A percentile compares a stretch with the other conserved stretches of the same genome.
phyloP scores from a whole-genome alignment of 495 filamentous ascomycete species.

The Xylaria grammica region DNA sequence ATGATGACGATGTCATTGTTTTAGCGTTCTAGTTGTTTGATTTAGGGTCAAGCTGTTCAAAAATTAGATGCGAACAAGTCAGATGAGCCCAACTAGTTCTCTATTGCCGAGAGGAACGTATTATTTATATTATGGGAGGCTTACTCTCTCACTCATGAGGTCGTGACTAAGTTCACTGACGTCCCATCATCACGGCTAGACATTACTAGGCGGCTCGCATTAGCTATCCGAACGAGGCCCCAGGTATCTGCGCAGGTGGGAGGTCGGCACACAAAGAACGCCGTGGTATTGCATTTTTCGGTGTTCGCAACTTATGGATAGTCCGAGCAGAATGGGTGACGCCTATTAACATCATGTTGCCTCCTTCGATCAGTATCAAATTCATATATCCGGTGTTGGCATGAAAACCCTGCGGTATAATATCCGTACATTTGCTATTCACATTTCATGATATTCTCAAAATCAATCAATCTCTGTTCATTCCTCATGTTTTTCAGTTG shows the following conservation, averaged over 20 bases:
- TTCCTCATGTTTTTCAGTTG: not conserved
- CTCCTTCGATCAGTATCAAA: not conserved
- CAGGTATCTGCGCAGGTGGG: not conserved
- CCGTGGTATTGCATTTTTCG: constrained; percentile 3
- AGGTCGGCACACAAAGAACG: not conserved
- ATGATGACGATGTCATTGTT: constrained; percentile 12
- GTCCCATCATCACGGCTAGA: not conserved
- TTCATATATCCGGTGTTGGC: no score
- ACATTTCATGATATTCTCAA: not conserved
- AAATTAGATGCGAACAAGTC: no score
- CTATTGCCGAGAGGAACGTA: no score
- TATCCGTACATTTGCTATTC: not conserved
- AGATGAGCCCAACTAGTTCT: no score
- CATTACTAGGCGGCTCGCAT: not conserved
- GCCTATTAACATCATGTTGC: not conserved
- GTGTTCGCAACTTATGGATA: constrained; percentile 13
- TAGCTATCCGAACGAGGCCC: not conserved
- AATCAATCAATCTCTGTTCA: not conserved
- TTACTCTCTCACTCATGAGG: not conserved
- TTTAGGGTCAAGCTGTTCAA: no score
- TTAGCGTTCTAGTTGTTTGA: not conserved
- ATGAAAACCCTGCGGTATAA: not conserved
- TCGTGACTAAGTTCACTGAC: not conserved
- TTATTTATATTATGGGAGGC: not conserved
- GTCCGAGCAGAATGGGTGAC: constrained; percentile 4